Evolutionary conservation across 768 basidiomycete species (phyloP), one percentile per base, ranked within the genome.

Genomic region (Leccinum barrowsii): DNA sequence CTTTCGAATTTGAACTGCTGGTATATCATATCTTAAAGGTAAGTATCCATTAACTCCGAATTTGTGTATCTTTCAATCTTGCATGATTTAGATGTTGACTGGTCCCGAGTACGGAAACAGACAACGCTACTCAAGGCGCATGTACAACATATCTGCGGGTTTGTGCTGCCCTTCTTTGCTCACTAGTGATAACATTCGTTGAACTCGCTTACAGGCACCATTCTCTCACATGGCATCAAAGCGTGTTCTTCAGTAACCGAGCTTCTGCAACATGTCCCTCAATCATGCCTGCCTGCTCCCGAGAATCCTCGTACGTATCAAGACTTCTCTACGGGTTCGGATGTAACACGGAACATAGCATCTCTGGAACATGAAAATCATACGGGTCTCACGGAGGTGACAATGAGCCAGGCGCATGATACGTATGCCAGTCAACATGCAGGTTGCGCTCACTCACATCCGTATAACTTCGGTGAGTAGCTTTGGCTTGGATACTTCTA

Each of bases 1-100:
- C 84, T 0, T 77, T 92, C 26, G 90, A 94, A 66, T 80, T 92
- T 6, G 89, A 93, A 65, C 68, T 91, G 4, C 70, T 94, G 37
- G 82, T 91, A 76, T 88, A 83, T 68, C 82, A 91, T 69, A 85
- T 92, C 51, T 82, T 93, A 70, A 88, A 85, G 79, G 92, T 83
- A 55, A 37, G 76, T 61, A 11, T 52, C 12, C 7, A 19, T 28
- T 19, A 34, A 47, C 22, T 48, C 46, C n/a, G 15, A 24, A 35
- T 50, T 1, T 28, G 24, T 7, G 48, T 53, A 11, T 19, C 12
- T 52, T 32, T 54, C 32, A 37, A 65, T 24, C 34, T 50, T 46
- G 12, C 21, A 15, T 34, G 17, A 48, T 51, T 2, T 63, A 89
- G 87, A 83, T 78, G 17, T 65, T 90, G 54, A 78, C 76, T 13